phyloP scores from a whole-genome alignment of 768 basidiomycete species.

The Stropharia rugosoannulata region DNA sequence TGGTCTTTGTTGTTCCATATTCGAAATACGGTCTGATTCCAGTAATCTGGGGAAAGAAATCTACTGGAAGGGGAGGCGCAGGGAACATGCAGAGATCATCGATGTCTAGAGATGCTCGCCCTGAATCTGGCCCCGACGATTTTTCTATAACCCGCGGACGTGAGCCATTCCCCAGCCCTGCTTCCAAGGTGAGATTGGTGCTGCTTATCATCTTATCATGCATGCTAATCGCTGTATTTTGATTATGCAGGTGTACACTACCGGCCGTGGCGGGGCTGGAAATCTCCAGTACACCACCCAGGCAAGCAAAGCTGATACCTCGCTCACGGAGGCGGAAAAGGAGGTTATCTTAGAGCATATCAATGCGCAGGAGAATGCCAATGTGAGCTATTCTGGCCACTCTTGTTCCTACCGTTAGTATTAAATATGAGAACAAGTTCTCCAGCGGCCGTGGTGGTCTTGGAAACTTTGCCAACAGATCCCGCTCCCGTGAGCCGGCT shows the following conservation, averaged over 20 bases:
- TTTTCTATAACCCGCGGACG: not conserved
- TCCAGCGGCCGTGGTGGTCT: conserved; percentile 66
- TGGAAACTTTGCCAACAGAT: conserved; percentile 59
- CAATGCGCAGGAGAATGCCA: not conserved
- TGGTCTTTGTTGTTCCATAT: not conserved
- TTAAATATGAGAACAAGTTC: conserved; percentile 28
- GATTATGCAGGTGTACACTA: too few relatives aligned
- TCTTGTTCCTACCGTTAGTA: not conserved
- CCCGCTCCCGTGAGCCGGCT: conserved; percentile 47
- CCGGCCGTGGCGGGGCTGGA: too few relatives aligned
- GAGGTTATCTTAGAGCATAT: not conserved
- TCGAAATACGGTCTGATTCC: not conserved
- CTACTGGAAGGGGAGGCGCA: not conserved
- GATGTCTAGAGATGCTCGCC: not conserved
- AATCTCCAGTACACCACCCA: not conserved
- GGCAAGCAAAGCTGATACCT: not conserved
- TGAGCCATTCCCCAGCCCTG: too few relatives aligned
- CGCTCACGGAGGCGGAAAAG: not conserved
- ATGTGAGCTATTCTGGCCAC: not conserved
- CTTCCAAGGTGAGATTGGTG: too few relatives aligned
- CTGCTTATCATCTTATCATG: too few relatives aligned
- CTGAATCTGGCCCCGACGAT: not conserved
- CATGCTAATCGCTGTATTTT: too few relatives aligned
- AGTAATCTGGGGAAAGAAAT: not conserved
- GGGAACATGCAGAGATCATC: not conserved